Percentiles rank a stretch among this genome's conserved stretches.
Conservation (phyloP, 495 filamentous ascomycete species). For the Cetradonia linearis region DNA sequence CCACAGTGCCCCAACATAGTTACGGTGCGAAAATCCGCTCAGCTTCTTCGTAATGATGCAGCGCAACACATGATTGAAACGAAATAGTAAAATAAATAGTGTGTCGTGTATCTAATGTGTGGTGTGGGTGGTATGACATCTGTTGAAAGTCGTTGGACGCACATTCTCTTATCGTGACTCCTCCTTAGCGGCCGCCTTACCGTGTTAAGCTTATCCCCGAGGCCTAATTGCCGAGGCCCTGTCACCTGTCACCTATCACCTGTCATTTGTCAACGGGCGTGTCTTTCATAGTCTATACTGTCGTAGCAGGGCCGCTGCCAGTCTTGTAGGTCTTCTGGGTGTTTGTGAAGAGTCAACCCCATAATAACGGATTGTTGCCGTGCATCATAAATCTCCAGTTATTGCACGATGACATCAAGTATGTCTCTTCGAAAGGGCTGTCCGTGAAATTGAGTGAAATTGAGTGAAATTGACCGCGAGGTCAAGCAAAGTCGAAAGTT, state of each 20-base stretch:
- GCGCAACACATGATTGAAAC: not conserved
- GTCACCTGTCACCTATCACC: no score
- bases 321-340: not conserved
- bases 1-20: conserved; percentile 64
- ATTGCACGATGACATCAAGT: not conserved
- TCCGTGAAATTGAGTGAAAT: not conserved
- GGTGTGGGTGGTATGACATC: not conserved
- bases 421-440: not conserved
- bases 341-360: not conserved
- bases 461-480: no score
- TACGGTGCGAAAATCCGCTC: not conserved
- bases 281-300: not conserved
- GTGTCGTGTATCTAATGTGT: not conserved
- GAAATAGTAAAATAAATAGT: not conserved
- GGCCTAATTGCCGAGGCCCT: no score
- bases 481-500: no score
- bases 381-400: not conserved
- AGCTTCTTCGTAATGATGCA: not conserved
- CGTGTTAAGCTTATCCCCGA: not conserved
- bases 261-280: no score
- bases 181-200: not conserved
- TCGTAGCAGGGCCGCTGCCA: not conserved
- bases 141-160: not conserved
- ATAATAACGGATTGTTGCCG: not conserved
- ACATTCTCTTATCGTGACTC: conserved; percentile 1